Evolutionary conservation across 23 red algal genomes (phyloP).

Genomic region (Gracilaria domingensis): DNA sequence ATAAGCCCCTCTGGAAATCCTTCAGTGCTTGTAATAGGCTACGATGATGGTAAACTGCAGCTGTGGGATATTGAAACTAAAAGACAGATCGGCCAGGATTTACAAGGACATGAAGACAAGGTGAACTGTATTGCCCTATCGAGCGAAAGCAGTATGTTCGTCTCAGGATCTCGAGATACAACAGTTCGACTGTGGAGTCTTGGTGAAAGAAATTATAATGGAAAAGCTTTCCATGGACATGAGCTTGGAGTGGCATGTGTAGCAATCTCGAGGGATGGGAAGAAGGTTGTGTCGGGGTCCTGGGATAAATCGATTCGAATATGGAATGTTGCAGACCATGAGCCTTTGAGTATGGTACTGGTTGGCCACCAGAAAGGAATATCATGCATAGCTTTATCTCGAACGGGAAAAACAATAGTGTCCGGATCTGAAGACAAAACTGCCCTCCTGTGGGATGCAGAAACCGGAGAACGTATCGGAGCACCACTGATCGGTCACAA

Average conservation of each 20-base stretch:
- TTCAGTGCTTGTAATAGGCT: background rate
- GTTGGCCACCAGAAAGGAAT: background rate
- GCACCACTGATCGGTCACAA: conserved; percentile 5
- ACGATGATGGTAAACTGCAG: background rate
- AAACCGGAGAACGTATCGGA: background rate
- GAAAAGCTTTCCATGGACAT: background rate
- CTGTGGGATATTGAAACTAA: background rate
- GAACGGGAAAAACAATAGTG: background rate
- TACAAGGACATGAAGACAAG: background rate
- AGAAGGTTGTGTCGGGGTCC: conserved; percentile 11
- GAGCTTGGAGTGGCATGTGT: background rate
- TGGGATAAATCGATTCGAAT: background rate
- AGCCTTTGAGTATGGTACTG: background rate
- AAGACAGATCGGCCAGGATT: background rate
- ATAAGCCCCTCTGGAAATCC: background rate
- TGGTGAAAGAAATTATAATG: background rate
- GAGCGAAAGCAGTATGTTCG: background rate
- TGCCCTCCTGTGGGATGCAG: background rate
- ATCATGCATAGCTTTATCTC: background rate
- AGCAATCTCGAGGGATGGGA: background rate
- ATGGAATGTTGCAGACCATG: background rate
- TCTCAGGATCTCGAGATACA: background rate
- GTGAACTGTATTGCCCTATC: background rate
- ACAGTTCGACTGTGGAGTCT: conserved; percentile 17
- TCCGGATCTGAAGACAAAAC: conserved; percentile 21